phyloP scores from a whole-genome alignment of 768 basidiomycete species.

The Pulveroboletus frians region DNA sequence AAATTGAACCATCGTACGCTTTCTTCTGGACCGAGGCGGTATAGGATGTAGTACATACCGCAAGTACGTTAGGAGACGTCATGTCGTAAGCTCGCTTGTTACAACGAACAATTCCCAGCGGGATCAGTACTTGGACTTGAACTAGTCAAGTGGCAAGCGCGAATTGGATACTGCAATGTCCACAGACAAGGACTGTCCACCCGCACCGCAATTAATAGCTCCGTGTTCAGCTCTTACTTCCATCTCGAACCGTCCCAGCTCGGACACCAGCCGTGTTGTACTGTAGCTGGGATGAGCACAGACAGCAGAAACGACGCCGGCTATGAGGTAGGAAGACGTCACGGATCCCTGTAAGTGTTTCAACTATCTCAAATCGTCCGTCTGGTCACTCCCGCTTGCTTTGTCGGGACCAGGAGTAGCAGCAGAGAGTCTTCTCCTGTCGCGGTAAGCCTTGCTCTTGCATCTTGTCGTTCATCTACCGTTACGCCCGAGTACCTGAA shows the following conservation, averaged over 20 bases:
- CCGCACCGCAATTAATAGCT: neutral
- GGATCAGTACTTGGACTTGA: neutral
- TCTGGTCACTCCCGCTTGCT: constrained; percentile 1
- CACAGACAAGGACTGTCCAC: neutral
- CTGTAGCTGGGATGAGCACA: constrained; percentile 5
- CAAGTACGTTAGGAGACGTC: neutral
- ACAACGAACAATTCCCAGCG: neutral
- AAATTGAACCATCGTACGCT: neutral
- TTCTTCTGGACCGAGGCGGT: neutral
- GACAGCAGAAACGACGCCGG: constrained; percentile 24
- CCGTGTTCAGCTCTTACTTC: neutral
- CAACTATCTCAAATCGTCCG: neutral
- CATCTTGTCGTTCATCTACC: neutral
- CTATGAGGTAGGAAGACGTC: constrained; percentile 29
- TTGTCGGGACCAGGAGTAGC: constrained; percentile 43
- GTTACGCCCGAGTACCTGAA: neutral
- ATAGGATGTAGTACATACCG: neutral
- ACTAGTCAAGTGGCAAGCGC: constrained; percentile 1
- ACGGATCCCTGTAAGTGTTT: constrained; percentile 35
- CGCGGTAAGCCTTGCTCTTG: constrained; percentile 34
- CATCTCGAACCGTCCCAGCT: neutral
- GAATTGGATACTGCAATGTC: constrained; percentile 8
- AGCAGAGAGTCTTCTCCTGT: constrained; percentile 51
- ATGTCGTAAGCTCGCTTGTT: neutral
- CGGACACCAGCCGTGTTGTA: neutral